These are phyloP conservation scores for Pseudogymnoascus sp. DNA, from an alignment of 2,329 filamentous ascomycete genomes.

Conservation along the genomic window DNA sequence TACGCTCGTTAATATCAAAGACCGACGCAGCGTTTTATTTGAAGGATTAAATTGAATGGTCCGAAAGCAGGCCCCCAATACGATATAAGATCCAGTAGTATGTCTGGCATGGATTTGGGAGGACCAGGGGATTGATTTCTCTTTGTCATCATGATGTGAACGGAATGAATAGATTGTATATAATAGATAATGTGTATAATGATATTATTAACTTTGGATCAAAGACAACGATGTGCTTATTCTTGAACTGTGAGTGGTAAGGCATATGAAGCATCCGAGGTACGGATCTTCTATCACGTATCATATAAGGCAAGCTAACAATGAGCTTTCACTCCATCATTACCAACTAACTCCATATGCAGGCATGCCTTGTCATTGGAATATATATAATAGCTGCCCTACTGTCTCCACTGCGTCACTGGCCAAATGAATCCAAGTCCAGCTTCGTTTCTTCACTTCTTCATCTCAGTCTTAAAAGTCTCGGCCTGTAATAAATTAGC, in stretches of 20 bases:
- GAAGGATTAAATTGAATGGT: background rate
- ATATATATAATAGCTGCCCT: background rate
- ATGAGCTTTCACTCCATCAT: background rate
- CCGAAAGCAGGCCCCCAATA: background rate
- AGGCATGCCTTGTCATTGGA: background rate
- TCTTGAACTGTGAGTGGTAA: background rate
- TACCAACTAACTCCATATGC: background rate
- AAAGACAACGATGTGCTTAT: background rate
- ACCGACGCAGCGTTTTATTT: slow-evolving; percentile 16
- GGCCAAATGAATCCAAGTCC: background rate
- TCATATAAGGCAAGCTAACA: background rate
- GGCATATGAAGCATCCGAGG: no score
- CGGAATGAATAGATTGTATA: background rate
- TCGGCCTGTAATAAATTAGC: background rate
- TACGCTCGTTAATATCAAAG: slow-evolving; percentile 23
- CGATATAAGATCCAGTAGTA: background rate
- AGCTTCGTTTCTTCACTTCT: slow-evolving; percentile 36
- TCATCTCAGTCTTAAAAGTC: slow-evolving; percentile 46
- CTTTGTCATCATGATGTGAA: background rate
- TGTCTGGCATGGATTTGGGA: background rate
- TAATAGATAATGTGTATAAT: background rate
- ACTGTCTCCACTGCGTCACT: background rate
- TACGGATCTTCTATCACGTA: no score
- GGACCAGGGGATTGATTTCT: background rate
- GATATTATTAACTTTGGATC: background rate